Base-by-base conservation (phyloP, 2,329 filamentous ascomycete species). In the Trichoderma sp. region DNA sequence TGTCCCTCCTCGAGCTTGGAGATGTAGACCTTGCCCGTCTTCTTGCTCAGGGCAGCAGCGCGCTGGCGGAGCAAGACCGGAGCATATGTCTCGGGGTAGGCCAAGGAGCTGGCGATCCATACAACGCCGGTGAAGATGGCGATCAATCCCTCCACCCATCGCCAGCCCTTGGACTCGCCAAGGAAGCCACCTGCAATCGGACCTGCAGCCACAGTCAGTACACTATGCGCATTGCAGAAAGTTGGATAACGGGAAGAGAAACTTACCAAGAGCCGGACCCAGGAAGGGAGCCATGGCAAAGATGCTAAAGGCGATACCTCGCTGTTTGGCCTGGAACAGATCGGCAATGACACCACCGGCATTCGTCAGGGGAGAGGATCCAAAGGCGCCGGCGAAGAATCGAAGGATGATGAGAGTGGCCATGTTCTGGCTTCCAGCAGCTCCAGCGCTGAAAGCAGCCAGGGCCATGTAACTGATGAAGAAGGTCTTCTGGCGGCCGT, bases 361-460 rank as follows among this genome's bases (percentile, higher is more conserved):
- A 69, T 88, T 88, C 7, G 86, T 87, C 66, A 90, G 75, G 1
- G 86, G 84, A 0, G 85, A 85, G 0, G 85, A 85, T 5, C 86
- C 88, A 69, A 88, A 88, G 7, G 83, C 76, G 45, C 87, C 87
- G 24, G 85, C 84, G 60, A 91, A 83, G 76, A 91, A 91, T n/a
- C 89, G 84, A 45, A 90, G 79, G n/a, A 90, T 81, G 39, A 91
- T 76, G 2, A 92, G 77, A 1, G 84, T 83, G 55, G 78, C 78
- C 66, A 88, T 85, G 69, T 83, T 87, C 64, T 84, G 77, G 0
- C 83, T 78, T 9, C 83, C 87, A 1, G 85, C 83, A 19, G 80
- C 81, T 5, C 81, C 88, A 24, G 83, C 85, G 69, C 85, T 88
- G 73, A 91, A 90, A 1, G 81, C 82, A 1, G 84, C 83, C 65